phyloP scores from a whole-genome alignment of 768 basidiomycete genomes.

The Rhodocollybia butyracea region DNA sequence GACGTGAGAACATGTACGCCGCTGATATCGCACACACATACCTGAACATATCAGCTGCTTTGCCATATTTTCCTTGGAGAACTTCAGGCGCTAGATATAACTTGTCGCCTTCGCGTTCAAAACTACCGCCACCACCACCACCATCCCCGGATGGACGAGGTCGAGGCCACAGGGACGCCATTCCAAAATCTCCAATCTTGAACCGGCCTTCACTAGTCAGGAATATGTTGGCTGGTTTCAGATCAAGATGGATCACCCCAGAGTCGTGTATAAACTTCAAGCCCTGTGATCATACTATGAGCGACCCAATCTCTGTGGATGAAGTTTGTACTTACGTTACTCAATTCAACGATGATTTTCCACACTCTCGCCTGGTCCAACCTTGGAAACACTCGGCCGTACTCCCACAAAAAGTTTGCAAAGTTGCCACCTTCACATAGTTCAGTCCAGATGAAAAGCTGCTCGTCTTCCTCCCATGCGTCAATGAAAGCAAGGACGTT shows the following conservation, averaged over 20 bases:
- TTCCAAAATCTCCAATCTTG: conserved; percentile 98
- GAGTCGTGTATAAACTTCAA: conserved; percentile 86
- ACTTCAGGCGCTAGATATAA: conserved; percentile 97
- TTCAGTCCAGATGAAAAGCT: conserved; percentile 90
- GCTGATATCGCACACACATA: conserved; percentile 43
- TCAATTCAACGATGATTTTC: conserved; percentile 92
- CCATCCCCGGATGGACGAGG: conserved; percentile 24
- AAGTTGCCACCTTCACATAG: conserved; percentile 93
- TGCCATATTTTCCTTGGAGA: conserved; percentile 86
- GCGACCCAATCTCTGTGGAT: not conserved
- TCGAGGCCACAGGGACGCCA: conserved; percentile 93
- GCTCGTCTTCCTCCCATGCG: conserved; percentile 93
- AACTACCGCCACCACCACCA: conserved; percentile 41
- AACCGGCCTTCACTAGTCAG: conserved; percentile 83
- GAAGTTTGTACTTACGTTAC: conserved; percentile 60
- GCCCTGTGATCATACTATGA: conserved; percentile 46
- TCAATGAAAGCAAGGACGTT: conserved; percentile 89
- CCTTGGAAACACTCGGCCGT: conserved; percentile 77
- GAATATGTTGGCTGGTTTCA: conserved; percentile 97
- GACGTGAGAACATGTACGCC: conserved; percentile 39
- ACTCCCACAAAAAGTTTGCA: conserved; percentile 86
- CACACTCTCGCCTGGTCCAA: conserved; percentile 92
- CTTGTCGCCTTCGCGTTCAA: conserved; percentile 97
- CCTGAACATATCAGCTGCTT: conserved; percentile 97
- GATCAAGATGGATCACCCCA: conserved; percentile 89